These are phyloP conservation scores for Mikania micrantha DNA, from an alignment of 129 eudicot genomes.

Conservation along the genomic window DNA sequence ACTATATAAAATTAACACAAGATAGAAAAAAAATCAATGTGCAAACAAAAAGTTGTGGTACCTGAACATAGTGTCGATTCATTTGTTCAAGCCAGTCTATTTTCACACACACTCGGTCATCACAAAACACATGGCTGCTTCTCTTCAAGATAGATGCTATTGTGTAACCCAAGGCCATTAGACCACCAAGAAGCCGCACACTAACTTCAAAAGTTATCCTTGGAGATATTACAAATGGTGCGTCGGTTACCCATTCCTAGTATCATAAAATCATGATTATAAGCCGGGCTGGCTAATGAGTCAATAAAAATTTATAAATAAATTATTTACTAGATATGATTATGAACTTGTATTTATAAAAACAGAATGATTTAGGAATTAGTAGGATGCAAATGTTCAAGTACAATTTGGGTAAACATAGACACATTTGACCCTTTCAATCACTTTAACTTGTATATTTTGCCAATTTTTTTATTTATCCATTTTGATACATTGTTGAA, in stretches of 20 bases:
- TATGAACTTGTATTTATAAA: background rate
- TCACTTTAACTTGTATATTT: background rate
- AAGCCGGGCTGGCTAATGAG: background rate
- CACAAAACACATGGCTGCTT: slow-evolving; percentile 76
- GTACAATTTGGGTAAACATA: background rate
- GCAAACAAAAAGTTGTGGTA: slow-evolving; percentile 1
- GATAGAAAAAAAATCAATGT: background rate
- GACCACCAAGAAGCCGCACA: slow-evolving; percentile 93
- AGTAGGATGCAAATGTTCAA: background rate
- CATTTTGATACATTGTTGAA: no score
- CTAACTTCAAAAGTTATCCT: slow-evolving; percentile 97
- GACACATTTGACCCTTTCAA: background rate
- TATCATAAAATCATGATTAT: background rate
- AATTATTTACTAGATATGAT: background rate
- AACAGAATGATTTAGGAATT: background rate
- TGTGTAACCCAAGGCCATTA: slow-evolving; percentile 97
- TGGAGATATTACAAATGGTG: slow-evolving; percentile 91
- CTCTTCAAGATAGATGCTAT: slow-evolving; percentile 90
- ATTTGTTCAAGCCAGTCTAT: slow-evolving; percentile 91
- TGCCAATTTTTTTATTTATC: background rate
- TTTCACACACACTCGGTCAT: slow-evolving; percentile 79
- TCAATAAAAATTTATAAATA: background rate
- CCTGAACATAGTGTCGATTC: slow-evolving; percentile 83
- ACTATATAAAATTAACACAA: no score
- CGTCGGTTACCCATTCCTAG: slow-evolving; percentile 89